A percentile compares a stretch with the other conserved stretches of the same genome.
These are phyloP conservation scores for Apiospora arundinis DNA, from an alignment of 2,329 filamentous ascomycete genomes.

Conservation along the genomic window DNA sequence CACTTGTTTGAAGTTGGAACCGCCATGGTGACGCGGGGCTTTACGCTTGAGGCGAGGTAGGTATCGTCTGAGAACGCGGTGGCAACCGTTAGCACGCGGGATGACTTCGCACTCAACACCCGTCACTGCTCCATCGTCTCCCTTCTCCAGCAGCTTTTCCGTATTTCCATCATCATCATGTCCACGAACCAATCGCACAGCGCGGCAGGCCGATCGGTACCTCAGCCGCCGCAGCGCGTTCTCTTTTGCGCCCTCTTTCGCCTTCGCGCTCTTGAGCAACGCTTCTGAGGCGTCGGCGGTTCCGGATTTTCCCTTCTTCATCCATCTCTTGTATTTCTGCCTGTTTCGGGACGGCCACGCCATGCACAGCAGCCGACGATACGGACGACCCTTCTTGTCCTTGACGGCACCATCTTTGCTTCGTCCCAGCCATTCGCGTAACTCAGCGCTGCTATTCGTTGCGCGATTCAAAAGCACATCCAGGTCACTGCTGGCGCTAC, in stretches of 20 bases:
- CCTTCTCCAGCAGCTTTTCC: neutral
- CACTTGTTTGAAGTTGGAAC: neutral
- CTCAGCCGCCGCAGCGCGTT: neutral
- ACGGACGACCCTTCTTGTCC: neutral
- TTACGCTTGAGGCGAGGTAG: neutral
- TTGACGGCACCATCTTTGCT: neutral
- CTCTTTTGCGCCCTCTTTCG: neutral
- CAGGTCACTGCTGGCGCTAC: neutral
- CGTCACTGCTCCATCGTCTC: neutral
- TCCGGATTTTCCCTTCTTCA: neutral
- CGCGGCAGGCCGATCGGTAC: neutral
- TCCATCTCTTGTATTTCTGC: too few relatives aligned
- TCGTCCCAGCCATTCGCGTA: neutral
- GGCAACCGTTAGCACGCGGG: neutral
- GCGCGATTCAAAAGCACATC: neutral
- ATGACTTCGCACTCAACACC: neutral
- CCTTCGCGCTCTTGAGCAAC: neutral
- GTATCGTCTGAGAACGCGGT: neutral
- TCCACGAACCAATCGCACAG: neutral
- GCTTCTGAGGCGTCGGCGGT: neutral
- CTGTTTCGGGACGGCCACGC: neutral
- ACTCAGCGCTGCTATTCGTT: neutral
- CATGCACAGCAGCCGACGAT: neutral
- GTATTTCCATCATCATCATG: neutral
- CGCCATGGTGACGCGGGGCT: neutral